Evolutionary conservation across 2,329 filamentous ascomycete genomes (phyloP).

Genomic region (Cladosporium sp.): DNA sequence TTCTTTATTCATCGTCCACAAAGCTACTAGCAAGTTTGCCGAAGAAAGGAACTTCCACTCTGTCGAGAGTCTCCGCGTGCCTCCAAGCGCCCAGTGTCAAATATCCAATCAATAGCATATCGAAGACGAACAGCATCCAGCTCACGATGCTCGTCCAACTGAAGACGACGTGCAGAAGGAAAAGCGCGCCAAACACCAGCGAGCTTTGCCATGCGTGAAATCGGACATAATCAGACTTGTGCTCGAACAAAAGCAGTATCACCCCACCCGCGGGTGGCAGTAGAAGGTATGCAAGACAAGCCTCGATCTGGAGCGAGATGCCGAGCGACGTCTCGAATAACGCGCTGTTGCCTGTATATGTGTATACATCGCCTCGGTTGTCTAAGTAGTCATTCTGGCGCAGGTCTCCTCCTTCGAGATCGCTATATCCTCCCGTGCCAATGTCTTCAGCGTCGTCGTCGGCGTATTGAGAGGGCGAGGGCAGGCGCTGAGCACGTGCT

Average conservation of each 20-base stretch:
- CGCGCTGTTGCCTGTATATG: slow-evolving; percentile 46
- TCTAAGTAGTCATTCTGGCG: slow-evolving; percentile 28
- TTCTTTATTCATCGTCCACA: slow-evolving; percentile 73
- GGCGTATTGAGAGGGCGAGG: slow-evolving; percentile 30
- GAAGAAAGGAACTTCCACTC: slow-evolving; percentile 85
- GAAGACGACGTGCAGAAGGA: slow-evolving; percentile 79
- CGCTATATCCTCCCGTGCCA: slow-evolving; percentile 18
- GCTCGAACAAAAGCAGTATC: slow-evolving; percentile 76
- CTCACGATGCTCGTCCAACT: slow-evolving; percentile 79
- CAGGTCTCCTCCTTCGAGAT: slow-evolving; percentile 29
- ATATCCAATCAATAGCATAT: slow-evolving; percentile 71
- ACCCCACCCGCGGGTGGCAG: slow-evolving; percentile 84
- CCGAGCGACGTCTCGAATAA: slow-evolving; percentile 85
- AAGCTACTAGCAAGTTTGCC: slow-evolving; percentile 82
- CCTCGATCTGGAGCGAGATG: slow-evolving; percentile 82
- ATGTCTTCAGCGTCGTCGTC: slow-evolving; percentile 18
- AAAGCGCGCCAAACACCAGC: slow-evolving; percentile 36
- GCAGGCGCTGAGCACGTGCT: slow-evolving; percentile 39
- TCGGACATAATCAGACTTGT: slow-evolving; percentile 94
- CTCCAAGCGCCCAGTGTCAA: slow-evolving; percentile 75
- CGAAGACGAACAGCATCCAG: slow-evolving; percentile 74
- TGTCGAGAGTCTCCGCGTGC: slow-evolving; percentile 64
- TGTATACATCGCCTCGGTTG: slow-evolving; percentile 15
- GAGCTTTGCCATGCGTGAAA: slow-evolving; percentile 88
- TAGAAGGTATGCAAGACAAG: slow-evolving; percentile 79